These are phyloP conservation scores for Brettanomyces sp. DNA, from an alignment of 805 yeast species.

Conservation along the genomic window DNA sequence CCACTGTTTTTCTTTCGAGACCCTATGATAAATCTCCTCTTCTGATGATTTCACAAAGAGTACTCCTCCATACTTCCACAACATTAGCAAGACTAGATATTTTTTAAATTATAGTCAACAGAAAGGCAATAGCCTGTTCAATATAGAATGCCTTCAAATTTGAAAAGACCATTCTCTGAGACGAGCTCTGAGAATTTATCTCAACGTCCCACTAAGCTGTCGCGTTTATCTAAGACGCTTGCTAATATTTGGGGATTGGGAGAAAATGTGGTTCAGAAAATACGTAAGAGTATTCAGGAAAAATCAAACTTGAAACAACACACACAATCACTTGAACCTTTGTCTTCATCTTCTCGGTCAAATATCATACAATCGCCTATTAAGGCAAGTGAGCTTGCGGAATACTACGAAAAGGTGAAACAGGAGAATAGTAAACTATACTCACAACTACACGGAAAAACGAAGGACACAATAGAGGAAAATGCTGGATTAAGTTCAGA, in stretches of 20 bases:
- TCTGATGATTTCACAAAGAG: too few relatives aligned
- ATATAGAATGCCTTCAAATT: background rate
- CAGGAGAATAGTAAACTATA: slow-evolving; percentile 13
- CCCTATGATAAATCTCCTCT: too few relatives aligned
- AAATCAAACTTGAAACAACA: background rate
- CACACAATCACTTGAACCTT: background rate
- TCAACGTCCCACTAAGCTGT: slow-evolving; percentile 2
- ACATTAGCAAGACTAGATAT: too few relatives aligned
- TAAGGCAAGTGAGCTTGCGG: slow-evolving; percentile 20
- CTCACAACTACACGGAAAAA: slow-evolving; percentile 8
- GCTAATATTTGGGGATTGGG: background rate
- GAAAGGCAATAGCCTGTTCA: background rate
- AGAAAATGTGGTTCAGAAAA: background rate
- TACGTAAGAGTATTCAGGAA: background rate
- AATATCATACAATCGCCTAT: slow-evolving; percentile 6
- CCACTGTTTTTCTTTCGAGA: too few relatives aligned
- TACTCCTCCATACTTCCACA: too few relatives aligned
- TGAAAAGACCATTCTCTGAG: slow-evolving; percentile 1
- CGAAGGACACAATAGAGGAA: too few relatives aligned
- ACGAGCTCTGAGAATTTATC: background rate
- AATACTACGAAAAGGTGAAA: slow-evolving; percentile 19
- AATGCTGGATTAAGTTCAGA: too few relatives aligned
- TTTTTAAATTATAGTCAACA: too few relatives aligned
- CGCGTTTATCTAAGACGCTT: slow-evolving; percentile 4
- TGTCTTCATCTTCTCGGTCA: background rate